Evolutionary conservation across 257 asterid genomes (phyloP), one percentile per base, ranked within the genome.

Genomic region (Solanum habrochaites): DNA sequence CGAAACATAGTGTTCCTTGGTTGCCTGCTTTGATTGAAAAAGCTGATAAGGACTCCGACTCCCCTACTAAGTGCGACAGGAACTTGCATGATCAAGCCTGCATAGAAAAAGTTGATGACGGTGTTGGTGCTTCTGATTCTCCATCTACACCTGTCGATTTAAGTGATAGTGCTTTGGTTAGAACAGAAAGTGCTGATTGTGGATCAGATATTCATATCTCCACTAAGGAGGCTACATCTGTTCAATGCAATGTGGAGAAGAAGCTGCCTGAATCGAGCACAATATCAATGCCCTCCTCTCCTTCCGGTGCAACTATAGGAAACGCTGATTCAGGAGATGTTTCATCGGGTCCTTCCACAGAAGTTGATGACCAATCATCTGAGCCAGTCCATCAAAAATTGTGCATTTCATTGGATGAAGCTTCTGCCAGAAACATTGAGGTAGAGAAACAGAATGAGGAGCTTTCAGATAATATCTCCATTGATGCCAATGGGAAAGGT

Each of bases 21-120:
- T 83, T 85, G 67, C 90, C 90, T 73, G 93, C 66, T 89, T 83
- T 74, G 85, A 82, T 58, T 2, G 90, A 92, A 86, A 91, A 91
- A 56, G 72, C 88, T 62, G 91, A 86, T 77, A 58, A n/a, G 45
- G 92, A 88, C 82, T 90, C 93, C 81, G 90, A 89, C 82, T 90
- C 93, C 81, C 86, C 89, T 56, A 58, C 43, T 31, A 88, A 83
- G 90, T 90, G 83, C 13, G 87, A 91, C 21, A 72, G 62, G 32
- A 70, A 86, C 87, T 62, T 40, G 78, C 83, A 56, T 29, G 83
- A 74, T 74, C 83, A 83, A 71, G 49, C 87, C 71, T 31, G 83
- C 39, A 37, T 37, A 37, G 89, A 90, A 42, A 89, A 89, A 83
- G 88, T 47, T 42, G 90, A 86, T 75, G 83, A 81, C 18, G 7